Evolutionary conservation across 805 yeast species (phyloP).

Genomic region (Kluyveromyces aestuarii): DNA sequence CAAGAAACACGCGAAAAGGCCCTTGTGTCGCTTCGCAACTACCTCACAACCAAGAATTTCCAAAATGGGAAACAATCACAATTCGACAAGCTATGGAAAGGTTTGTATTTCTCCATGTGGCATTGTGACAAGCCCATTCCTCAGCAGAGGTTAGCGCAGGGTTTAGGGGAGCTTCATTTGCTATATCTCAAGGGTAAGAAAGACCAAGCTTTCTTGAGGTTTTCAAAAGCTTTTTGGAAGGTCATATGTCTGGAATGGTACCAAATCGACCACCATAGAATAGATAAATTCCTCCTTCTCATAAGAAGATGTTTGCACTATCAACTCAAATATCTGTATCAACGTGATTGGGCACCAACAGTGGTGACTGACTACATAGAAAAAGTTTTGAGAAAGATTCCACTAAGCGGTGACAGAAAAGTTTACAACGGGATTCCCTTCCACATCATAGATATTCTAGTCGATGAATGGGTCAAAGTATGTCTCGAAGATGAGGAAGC

Average conservation of each 20-base stretch:
- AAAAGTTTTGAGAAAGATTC: conserved; percentile 35
- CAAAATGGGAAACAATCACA: conserved; percentile 39
- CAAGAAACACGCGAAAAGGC: conserved; percentile 67
- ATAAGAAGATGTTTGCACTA: conserved; percentile 68
- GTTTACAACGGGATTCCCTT: conserved; percentile 71
- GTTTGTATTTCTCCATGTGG: conserved; percentile 95
- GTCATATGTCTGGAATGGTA: conserved; percentile 78
- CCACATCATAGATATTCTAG: conserved; percentile 74
- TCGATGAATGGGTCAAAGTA: conserved; percentile 75
- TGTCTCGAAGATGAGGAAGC: conserved; percentile 41
- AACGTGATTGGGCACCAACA: conserved; percentile 44
- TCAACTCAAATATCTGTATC: conserved; percentile 47
- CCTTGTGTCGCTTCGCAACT: conserved; percentile 51
- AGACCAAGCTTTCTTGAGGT: conserved; percentile 35
- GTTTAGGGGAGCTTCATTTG: conserved; percentile 44
- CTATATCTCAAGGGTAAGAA: conserved; percentile 7
- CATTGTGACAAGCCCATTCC: conserved; percentile 88
- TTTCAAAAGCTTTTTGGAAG: conserved; percentile 72
- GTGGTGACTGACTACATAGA: conserved; percentile 38
- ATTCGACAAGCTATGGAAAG: conserved; percentile 86
- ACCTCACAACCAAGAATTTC: conserved; percentile 39
- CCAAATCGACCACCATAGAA: conserved; percentile 67
- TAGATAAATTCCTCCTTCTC: conserved; percentile 78
- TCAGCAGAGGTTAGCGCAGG: conserved; percentile 75
- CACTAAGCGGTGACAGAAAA: conserved; percentile 49